phyloP scores from a whole-genome alignment of 176 grass and related monocot genomes.

The Tillandsia leiboldiana region DNA sequence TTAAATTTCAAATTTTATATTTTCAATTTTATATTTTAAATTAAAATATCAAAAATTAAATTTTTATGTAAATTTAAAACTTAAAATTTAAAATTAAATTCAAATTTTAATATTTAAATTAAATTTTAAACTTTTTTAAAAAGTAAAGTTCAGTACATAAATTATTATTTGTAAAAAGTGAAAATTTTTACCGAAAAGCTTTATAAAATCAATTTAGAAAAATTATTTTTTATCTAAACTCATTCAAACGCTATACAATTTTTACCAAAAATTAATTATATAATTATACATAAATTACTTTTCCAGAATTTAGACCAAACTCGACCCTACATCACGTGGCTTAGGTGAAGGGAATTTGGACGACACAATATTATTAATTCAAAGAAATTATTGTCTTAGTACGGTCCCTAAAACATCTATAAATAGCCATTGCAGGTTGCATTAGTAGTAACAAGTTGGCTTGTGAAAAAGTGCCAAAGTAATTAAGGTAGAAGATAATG shows the following conservation, averaged over 20 bases:
- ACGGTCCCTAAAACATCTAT: constrained; percentile 22
- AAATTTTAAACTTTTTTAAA: too few relatives aligned
- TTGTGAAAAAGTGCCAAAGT: constrained; percentile 16
- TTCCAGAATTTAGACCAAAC: too few relatives aligned
- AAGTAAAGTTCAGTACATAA: too few relatives aligned
- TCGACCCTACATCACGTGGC: constrained; percentile 27
- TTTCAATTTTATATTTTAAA: too few relatives aligned
- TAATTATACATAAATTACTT: too few relatives aligned
- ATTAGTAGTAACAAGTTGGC: constrained; percentile 15
- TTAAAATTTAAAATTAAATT: too few relatives aligned
- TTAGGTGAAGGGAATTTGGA: constrained; percentile 29
- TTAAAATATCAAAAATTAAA: too few relatives aligned
- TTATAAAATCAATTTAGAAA: not conserved
- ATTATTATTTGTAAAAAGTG: not conserved
- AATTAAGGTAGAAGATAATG: constrained; percentile 20
- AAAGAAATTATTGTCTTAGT: constrained; percentile 3
- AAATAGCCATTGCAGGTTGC: constrained; percentile 25
- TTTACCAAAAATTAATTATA: not conserved
- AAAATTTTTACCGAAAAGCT: not conserved
- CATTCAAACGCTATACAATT: not conserved
- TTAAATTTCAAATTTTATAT: too few relatives aligned
- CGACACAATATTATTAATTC: constrained; percentile 1
- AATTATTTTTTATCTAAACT: not conserved
- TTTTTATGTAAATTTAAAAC: too few relatives aligned
- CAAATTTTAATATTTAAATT: too few relatives aligned